phyloP scores from a whole-genome alignment of 2,329 filamentous ascomycete species.

The Pseudogymnoascus sp. region DNA sequence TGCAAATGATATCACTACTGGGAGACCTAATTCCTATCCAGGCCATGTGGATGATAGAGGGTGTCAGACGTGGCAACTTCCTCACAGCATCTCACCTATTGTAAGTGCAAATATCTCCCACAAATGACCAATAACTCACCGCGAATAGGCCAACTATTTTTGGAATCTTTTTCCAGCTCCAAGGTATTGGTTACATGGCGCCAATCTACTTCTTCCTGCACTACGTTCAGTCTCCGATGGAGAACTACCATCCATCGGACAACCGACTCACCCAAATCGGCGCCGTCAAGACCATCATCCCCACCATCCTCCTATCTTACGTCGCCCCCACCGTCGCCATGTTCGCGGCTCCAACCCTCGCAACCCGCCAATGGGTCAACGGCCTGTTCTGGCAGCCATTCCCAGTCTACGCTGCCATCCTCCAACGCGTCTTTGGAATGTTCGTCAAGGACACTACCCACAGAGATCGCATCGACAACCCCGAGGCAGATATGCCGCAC shows the following conservation, averaged over 20 bases:
- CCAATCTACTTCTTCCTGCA: constrained; percentile 34
- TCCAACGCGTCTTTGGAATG: constrained; percentile 15
- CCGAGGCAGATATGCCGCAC: constrained; percentile 22
- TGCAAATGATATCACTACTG: constrained; percentile 24
- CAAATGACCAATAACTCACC: constrained; percentile 8
- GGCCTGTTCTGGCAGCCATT: constrained; percentile 19
- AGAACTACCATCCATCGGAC: constrained; percentile 29
- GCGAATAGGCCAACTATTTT: constrained; percentile 22
- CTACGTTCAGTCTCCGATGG: constrained; percentile 29
- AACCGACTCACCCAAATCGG: constrained; percentile 27
- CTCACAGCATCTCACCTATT: constrained; percentile 22
- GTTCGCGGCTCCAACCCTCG: constrained; percentile 16
- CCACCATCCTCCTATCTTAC: constrained; percentile 23
- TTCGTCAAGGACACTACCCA: constrained; percentile 20
- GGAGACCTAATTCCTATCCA: constrained; percentile 25
- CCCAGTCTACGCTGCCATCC: constrained; percentile 21
- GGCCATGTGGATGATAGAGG: constrained; percentile 27
- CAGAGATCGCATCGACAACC: constrained; percentile 17
- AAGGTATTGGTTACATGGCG: constrained; percentile 27
- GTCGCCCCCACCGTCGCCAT: constrained; percentile 24
- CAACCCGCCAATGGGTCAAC: constrained; percentile 25
- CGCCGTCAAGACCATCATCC: constrained; percentile 26
- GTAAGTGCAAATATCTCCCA: constrained; percentile 13
- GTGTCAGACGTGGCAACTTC: constrained; percentile 24
- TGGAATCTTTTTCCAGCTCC: constrained; percentile 23